Conservation (phyloP, 768 basidiomycete species). For the Tylopilus plumbeoviolaceoides region DNA sequence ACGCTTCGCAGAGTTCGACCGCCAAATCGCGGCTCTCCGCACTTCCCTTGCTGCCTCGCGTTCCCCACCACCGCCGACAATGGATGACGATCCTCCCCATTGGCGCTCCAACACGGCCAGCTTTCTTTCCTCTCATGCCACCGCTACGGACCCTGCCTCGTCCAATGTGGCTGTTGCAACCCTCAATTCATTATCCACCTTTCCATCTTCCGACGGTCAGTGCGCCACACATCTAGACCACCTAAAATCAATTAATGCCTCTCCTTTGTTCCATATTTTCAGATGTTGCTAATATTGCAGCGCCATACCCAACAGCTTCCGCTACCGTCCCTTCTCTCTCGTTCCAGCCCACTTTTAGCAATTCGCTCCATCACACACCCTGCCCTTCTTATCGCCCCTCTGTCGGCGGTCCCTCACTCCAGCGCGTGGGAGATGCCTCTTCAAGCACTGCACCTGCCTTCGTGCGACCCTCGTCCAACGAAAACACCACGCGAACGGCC, state of each 20-base stretch:
- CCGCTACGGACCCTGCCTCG: constrained; percentile 6
- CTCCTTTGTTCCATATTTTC: constrained; percentile 5
- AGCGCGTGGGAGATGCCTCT: constrained; percentile 12
- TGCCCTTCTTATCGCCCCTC: constrained; percentile 24
- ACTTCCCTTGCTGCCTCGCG: constrained; percentile 32
- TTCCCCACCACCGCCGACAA: constrained; percentile 26
- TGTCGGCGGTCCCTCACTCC: constrained; percentile 8
- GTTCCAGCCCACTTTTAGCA: constrained; percentile 21
- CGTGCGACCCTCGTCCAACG: constrained; percentile 17
- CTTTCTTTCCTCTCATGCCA: constrained; percentile 14
- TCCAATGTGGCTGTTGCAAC: constrained; percentile 10
- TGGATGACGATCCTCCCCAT: constrained; percentile 18
- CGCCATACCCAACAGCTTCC: constrained; percentile 12
- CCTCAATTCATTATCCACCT: constrained; percentile 16
- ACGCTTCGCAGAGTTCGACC: constrained; percentile 52
- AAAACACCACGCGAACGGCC: constrained; percentile 7
- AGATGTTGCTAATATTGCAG: constrained; percentile 9
- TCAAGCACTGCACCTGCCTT: constrained; percentile 11
- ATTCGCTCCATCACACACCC: constrained; percentile 18
- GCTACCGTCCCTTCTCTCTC: constrained; percentile 15
- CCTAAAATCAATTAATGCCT: constrained; percentile 5
- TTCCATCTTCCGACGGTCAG: constrained; percentile 22
- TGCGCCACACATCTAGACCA: constrained; percentile 10
- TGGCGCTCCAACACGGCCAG: constrained; percentile 19
- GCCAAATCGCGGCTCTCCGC: constrained; percentile 47